Base-by-base conservation (phyloP, 176 grass and related monocot genomes). In the Alopecurus myosuroides region DNA sequence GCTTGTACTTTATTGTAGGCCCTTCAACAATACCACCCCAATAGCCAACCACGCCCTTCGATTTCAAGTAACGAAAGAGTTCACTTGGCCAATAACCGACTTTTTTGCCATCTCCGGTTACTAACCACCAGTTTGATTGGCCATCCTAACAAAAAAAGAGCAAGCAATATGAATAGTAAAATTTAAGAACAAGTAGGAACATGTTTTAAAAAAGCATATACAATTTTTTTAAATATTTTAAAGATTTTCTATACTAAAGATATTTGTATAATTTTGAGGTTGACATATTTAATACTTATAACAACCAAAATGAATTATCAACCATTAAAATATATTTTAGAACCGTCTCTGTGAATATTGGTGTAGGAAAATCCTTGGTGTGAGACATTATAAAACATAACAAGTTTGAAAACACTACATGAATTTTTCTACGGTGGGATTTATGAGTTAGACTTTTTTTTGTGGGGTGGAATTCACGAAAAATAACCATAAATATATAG, bases 1-100 rank as follows among this genome's bases (percentile, higher is more conserved):
- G 73, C 10, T 34, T 50, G 3, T 52, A 50, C 53, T 34, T 34
- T 53, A 76, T 51, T 51, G 48, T 53, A 34, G 73, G 73, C 1
- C 73, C 73, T 51, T 52, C 73, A 33, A 76, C 73, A 5, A 34
- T 6, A 76, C 73, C 73, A 76, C 73, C 73, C 73, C 48, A 76
- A 35, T n/a, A 76, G 30, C 45, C 73, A 53, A 53, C 11, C 3
- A 46, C 52, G 12, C 46, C 73, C 18, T 51, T 52, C 15, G 28
- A 5, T 51, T 76, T 76, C 10, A 76, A 29, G 44, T 49, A 33
- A 34, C 29, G 9, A 1, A 76, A 52, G 29, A 76, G 73, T 12
- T 49, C 28, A 22, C 46, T 17, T 76, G 73, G 73, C 73, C 73
- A 76, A 76, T 52, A 76, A 12, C 73, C 73, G 4, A 76, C 30